Evolutionary conservation across 345 rosid genomes (phyloP).

Genomic region (Salix brachista): DNA sequence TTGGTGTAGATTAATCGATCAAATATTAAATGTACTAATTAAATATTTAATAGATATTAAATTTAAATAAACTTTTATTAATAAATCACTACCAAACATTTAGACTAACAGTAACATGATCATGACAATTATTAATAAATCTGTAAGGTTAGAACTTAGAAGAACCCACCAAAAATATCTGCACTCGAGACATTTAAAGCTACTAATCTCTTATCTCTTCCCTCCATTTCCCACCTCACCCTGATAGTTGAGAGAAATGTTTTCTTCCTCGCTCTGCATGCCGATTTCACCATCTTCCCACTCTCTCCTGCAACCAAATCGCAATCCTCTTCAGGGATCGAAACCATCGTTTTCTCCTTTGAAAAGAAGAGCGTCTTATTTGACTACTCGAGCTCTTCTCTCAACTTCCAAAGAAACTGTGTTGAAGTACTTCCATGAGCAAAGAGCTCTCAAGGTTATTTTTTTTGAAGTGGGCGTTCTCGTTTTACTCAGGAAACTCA

Average conservation of each 20-base stretch:
- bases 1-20: too few species aligned
- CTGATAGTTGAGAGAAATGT: slow-evolving; percentile 17
- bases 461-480: too few species aligned
- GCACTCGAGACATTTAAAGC: too few species aligned
- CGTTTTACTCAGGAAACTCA: too few species aligned
- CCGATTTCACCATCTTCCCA: slow-evolving; percentile 32
- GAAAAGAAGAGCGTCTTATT: slow-evolving; percentile 9
- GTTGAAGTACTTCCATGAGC: slow-evolving; percentile 40
- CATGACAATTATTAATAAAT: too few species aligned
- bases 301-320: slow-evolving; percentile 29
- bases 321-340: slow-evolving; percentile 28
- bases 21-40: too few species aligned
- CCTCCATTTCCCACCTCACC: not conserved
- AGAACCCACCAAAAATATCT: too few species aligned
- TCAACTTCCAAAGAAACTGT: slow-evolving; percentile 36
- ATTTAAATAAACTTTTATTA: too few species aligned
- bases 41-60: too few species aligned
- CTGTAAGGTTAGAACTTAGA: too few species aligned
- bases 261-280: slow-evolving; percentile 35
- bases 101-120: too few species aligned
- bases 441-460: slow-evolving; percentile 45
- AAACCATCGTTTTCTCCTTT: slow-evolving; percentile 18
- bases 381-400: slow-evolving; percentile 33
- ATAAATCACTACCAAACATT: too few species aligned
- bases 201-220: slow-evolving; percentile 25